These are phyloP conservation scores for Ascobolus immersus DNA, from an alignment of 495 filamentous ascomycete genomes.

Conservation along the genomic window DNA sequence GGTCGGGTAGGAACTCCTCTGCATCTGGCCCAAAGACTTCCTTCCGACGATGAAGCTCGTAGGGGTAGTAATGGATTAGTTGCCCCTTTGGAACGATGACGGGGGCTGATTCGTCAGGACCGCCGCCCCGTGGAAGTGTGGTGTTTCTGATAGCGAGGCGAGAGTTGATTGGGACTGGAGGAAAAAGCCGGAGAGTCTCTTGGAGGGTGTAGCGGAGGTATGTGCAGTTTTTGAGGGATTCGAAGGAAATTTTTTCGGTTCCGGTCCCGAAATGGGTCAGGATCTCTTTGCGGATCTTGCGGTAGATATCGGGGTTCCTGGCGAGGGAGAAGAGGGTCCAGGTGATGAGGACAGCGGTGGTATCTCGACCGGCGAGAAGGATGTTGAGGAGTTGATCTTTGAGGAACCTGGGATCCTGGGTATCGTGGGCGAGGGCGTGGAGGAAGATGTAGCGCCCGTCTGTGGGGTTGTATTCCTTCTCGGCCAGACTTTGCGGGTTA, in stretches of 20 bases:
- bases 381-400: constrained; percentile 59
- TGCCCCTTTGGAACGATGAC: constrained; percentile 17
- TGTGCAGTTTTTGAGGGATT: constrained; percentile 49
- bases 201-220: constrained; percentile 49
- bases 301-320: constrained; percentile 34
- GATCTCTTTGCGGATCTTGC: constrained; percentile 51
- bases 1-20: constrained; percentile 19
- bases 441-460: constrained; percentile 80
- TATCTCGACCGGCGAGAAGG: constrained; percentile 56
- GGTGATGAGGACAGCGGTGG: constrained; percentile 47
- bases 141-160: constrained; percentile 52
- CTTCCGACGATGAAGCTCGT: constrained; percentile 51
- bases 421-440: constrained; percentile 50
- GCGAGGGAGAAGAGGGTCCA: constrained; percentile 58
- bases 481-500: too few relatives aligned
- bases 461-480: too few relatives aligned
- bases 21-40: constrained; percentile 21
- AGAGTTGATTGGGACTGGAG: constrained; percentile 50
- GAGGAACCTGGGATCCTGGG: constrained; percentile 42
- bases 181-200: constrained; percentile 36
- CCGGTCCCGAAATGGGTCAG: too few relatives aligned
- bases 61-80: constrained; percentile 36
- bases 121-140: constrained; percentile 52
- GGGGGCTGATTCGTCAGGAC: constrained; percentile 28
- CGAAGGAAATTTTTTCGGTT: constrained; percentile 36